Base-by-base conservation (phyloP, 352 stramenopile species). In the Phytophthora melonis region DNA sequence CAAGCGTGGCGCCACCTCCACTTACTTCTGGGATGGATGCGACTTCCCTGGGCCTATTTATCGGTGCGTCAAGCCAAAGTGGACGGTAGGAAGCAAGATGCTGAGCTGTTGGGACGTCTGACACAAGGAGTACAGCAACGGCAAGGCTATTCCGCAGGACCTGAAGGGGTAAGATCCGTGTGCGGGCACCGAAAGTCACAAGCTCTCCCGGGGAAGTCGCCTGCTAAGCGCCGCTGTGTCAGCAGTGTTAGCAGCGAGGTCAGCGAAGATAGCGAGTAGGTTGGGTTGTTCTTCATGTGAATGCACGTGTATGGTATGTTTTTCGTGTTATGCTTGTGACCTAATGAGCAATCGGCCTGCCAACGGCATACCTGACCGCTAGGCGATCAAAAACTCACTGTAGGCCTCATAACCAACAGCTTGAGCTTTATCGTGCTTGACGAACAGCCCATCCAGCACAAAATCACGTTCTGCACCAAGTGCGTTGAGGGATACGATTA, bases 51-150 rank as follows among this genome's bases (percentile, higher is more conserved):
- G 27, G 30, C 27, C 45, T 6, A 50, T 52, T 1, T 56, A 56
- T 4, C 30, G 50, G 18, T 50, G 45, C 18, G 10, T 50, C 6
- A 66, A 66, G 30, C 8, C 25, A 2, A 66, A 66, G 49, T 58
- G 45, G 59, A 9, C 5, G 7, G 19, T 49, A 11, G 25, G 27
- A 18, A 45, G 14, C 27, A 58, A 32, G 11, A 49, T 21, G 1
- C 9, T 23, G 7, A 66, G 49, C 5, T 49, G 59, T 8, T 66
- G 59, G 59, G 30, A 66, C 3, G 45, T 66, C 3, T 66, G 45
- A 27, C 27, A 66, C 59, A 21, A 21, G 9, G n/a, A 59, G 11
- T 58, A 53, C 60, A 59, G 53, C n/a, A 67, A 67, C 21, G 32
- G 60, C 9, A 59, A 49, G 32, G 18, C 14, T 4, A 36, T 59